Evolutionary conservation across 306 rosid species (phyloP).

Genomic region (Vigna hirtella): DNA sequence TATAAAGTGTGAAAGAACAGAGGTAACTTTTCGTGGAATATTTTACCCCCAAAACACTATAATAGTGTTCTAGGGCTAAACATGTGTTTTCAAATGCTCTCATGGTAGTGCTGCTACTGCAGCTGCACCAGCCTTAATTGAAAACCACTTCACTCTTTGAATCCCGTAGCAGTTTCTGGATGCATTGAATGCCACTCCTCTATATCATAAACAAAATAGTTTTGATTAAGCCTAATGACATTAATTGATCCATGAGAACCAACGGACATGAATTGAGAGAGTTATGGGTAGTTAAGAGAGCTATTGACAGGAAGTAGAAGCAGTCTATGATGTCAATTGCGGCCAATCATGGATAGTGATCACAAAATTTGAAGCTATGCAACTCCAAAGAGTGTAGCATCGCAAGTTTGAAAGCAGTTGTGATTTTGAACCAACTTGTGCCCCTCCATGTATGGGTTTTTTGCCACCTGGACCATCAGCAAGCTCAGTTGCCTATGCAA

Average conservation of each 20-base stretch:
- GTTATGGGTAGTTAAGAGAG: not conserved
- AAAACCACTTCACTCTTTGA: not conserved
- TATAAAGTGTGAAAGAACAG: not conserved
- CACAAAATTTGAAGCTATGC: not conserved
- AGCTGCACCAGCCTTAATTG: not conserved
- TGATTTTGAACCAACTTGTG: not conserved
- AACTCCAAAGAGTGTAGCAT: not conserved
- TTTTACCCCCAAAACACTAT: not conserved
- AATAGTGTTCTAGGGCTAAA: not conserved
- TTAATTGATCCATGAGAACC: not conserved
- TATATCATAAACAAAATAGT: no score
- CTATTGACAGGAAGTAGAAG: not conserved
- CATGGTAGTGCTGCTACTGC: not conserved
- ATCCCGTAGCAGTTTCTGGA: not conserved
- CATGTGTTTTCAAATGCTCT: not conserved
- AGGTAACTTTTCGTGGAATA: not conserved
- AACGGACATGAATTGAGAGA: not conserved
- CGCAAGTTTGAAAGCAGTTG: not conserved
- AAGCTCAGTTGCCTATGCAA: no score
- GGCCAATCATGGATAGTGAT: not conserved
- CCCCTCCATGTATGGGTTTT: not conserved
- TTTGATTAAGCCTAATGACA: no score
- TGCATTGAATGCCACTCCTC: no score
- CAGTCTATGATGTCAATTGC: not conserved
- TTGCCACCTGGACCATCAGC: not conserved